phyloP scores from a whole-genome alignment of 495 filamentous ascomycete genomes.

The Tuber brumale region DNA sequence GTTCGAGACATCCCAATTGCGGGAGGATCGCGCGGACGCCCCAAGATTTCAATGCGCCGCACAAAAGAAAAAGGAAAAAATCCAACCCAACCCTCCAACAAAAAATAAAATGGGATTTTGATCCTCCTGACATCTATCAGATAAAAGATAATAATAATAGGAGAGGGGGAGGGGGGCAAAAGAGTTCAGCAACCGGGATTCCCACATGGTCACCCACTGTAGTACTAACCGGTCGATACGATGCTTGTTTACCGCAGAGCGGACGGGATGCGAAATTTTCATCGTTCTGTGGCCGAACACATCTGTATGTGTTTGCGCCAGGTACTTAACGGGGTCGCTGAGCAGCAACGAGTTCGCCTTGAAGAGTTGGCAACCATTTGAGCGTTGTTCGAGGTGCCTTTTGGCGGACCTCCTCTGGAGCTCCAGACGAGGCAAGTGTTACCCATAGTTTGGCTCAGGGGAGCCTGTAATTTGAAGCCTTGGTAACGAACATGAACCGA shows the following conservation, averaged over 20 bases:
- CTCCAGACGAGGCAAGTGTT: background rate
- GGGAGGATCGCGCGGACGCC: background rate
- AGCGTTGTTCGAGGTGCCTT: background rate
- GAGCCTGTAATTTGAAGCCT: background rate
- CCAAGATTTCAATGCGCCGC: background rate
- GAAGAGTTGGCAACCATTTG: background rate
- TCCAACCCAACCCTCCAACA: too few relatives aligned
- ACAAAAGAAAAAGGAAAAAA: too few relatives aligned
- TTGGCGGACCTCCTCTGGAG: background rate
- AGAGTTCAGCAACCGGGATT: too few relatives aligned
- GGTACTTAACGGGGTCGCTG: background rate
- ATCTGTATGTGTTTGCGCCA: background rate
- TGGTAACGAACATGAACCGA: background rate
- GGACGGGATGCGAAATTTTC: background rate
- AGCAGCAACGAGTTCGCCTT: background rate
- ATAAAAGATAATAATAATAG: too few relatives aligned
- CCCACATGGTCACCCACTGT: too few relatives aligned
- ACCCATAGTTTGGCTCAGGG: background rate
- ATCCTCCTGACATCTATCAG: too few relatives aligned
- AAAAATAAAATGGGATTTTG: too few relatives aligned
- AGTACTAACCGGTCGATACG: too few relatives aligned
- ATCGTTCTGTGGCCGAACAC: background rate
- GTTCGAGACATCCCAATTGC: background rate
- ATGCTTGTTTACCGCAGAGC: too few relatives aligned
- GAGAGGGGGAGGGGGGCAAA: too few relatives aligned